phyloP scores from a whole-genome alignment of 805 yeast species.

The Millerozyma miso region DNA sequence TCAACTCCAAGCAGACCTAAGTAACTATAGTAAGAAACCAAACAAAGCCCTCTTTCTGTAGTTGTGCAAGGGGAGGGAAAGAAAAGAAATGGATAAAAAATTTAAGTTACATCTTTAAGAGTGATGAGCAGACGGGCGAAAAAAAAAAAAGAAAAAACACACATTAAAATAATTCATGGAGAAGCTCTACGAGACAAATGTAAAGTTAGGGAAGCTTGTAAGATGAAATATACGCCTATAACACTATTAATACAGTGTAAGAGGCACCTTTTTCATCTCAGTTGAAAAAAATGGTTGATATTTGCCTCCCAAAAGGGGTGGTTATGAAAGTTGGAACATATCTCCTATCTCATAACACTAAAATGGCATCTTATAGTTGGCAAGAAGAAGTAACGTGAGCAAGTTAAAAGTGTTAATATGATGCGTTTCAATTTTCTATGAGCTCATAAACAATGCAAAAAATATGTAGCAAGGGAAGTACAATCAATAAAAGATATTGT shows the following conservation, averaged over 20 bases:
- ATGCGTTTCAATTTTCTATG: neutral
- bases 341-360: neutral
- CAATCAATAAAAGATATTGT: neutral
- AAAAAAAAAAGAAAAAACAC: constrained; percentile 9
- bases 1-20: neutral
- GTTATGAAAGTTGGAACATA: neutral
- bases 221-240: constrained; percentile 21
- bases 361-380: neutral
- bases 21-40: constrained; percentile 4
- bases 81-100: constrained; percentile 11
- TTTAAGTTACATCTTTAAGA: constrained; percentile 2
- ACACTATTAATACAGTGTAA: neutral
- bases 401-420: no score
- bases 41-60: constrained; percentile 41
- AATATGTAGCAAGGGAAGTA: neutral
- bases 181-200: no score
- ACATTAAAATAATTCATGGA: constrained; percentile 7
- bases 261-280: constrained; percentile 7
- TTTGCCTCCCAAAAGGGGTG: constrained; percentile 2
- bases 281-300: constrained; percentile 1
- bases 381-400: no score
- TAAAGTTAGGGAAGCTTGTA: no score
- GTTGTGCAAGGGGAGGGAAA: constrained; percentile 43
- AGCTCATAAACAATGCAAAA: neutral
- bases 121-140: constrained; percentile 5